These are phyloP conservation scores for Ceratocystiopsis brevicomis DNA, from an alignment of 2,329 filamentous ascomycete species.

Conservation along the genomic window DNA sequence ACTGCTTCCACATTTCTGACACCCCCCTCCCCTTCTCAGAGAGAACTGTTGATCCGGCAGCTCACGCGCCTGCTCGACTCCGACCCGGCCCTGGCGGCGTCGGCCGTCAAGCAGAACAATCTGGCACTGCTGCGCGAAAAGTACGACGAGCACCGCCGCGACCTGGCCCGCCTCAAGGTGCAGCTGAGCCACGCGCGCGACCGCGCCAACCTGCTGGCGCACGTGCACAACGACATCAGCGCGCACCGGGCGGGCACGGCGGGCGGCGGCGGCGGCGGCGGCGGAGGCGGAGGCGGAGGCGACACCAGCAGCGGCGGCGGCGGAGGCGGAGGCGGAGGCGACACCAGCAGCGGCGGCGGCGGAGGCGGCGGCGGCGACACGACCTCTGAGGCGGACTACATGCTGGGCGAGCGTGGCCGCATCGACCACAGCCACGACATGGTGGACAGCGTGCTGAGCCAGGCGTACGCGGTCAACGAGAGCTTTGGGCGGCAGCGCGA, in stretches of 20 bases:
- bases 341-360: constrained; percentile 77
- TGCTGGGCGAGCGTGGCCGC: constrained; percentile 72
- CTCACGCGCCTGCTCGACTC: constrained; percentile 82
- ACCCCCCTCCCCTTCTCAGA: constrained; percentile 27
- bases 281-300: constrained; percentile 60
- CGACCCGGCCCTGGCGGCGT: constrained; percentile 69
- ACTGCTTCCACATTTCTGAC: constrained; percentile 9
- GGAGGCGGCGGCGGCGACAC: constrained; percentile 37
- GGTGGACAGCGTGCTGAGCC: constrained; percentile 76
- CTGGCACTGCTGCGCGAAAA: constrained; percentile 81
- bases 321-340: too few species aligned
- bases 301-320: constrained; percentile 34
- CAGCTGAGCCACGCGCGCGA: constrained; percentile 63
- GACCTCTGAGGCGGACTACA: constrained; percentile 82
- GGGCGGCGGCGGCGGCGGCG: constrained; percentile 51
- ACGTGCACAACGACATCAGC: constrained; percentile 81
- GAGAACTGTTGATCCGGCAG: constrained; percentile 63
- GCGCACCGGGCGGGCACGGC: constrained; percentile 56
- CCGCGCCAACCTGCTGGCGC: constrained; percentile 74
- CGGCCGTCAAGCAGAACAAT: constrained; percentile 93
- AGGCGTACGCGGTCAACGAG: constrained; percentile 93
- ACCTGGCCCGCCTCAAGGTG: constrained; percentile 56
- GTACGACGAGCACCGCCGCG: constrained; percentile 67
- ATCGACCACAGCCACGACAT: constrained; percentile 82
- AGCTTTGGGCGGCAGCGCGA: constrained; percentile 76